Evolutionary conservation across 768 basidiomycete species (phyloP), one percentile per base, ranked within the genome.

Genomic region (Rhizopogon vulgaris): DNA sequence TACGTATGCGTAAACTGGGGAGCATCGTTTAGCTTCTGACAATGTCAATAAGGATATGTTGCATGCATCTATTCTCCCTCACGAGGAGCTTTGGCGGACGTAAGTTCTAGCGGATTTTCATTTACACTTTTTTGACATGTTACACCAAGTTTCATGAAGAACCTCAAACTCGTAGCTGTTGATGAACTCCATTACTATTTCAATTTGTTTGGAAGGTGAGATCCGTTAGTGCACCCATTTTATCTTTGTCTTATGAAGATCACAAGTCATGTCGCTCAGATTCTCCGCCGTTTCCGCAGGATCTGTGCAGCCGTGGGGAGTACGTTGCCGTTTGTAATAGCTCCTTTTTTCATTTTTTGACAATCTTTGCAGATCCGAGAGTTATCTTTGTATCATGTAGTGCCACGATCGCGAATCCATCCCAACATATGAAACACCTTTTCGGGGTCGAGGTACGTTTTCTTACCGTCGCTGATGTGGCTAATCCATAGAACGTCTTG

Each of bases 161-260:
- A 84, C 58, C 70, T 93, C 56, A 87, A 79, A 68, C 71, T 92
- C 12, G 74, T 94, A 49, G 90, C 80, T 1, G 83, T 93, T 2
- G 89, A 94, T 60, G 92, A 95, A 63, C 63, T 94, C 34, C 92
- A 95, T 65, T 93, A 90, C 62, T 94, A 95, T 61, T 76, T 81
- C 1, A 85, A 86, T 37, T 69, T 87, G 10, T 77, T 94, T 48
- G 93, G 91, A 56, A 90, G 87, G 89, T 86, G 57, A 22, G 56
- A 52, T 3, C 15, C 14, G 38, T 49, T 50, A 24, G 10, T n/a
- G 41, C 30, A 32, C 32, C 28, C 17, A n/a, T 14, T 11, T 37
- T 4, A 30, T 27, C 24, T 18, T 6, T 27, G 3, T 18, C 28
- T 48, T 8, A 48, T 56, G 45, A 54, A 41, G 18, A 34, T 50